A percentile compares a stretch with the other conserved stretches of the same genome.
Conservation (phyloP, 192 early-diverging fungal species). For the Physocladia obscura region DNA sequence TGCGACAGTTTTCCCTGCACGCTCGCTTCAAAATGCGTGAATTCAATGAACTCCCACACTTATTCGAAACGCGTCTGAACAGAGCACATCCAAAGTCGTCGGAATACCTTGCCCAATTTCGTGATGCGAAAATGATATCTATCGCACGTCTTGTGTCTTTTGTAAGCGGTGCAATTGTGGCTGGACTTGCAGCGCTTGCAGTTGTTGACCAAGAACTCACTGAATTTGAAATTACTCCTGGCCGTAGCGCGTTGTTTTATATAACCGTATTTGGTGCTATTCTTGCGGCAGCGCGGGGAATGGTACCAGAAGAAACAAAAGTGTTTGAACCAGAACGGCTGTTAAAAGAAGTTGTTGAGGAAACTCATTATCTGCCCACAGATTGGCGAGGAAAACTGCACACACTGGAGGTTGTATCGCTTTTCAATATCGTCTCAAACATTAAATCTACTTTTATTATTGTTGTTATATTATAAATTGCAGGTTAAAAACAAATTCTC, state of each 20-base stretch:
- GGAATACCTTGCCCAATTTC: constrained; percentile 87
- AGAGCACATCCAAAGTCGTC: constrained; percentile 71
- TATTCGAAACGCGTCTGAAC: constrained; percentile 76
- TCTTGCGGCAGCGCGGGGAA: constrained; percentile 74
- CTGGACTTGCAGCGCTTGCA: constrained; percentile 77
- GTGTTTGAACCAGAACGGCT: constrained; percentile 79
- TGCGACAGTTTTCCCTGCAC: constrained; percentile 79
- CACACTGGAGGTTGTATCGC: constrained; percentile 66
- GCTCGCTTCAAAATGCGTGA: constrained; percentile 94
- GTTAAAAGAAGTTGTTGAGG: constrained; percentile 75
- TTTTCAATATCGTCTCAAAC: not conserved
- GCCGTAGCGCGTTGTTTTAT: constrained; percentile 90
- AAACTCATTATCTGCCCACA: constrained; percentile 87
- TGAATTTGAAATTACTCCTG: constrained; percentile 88
- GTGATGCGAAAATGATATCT: constrained; percentile 76
- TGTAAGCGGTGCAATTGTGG: constrained; percentile 84
- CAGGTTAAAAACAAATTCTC: constrained; percentile 78
- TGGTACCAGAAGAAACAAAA: constrained; percentile 78
- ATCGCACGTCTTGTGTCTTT: constrained; percentile 86
- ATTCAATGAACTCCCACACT: constrained; percentile 95
- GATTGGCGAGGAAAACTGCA: constrained; percentile 83
- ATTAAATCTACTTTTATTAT: not conserved
- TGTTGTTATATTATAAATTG: not conserved
- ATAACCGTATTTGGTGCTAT: constrained; percentile 84
- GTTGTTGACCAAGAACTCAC: constrained; percentile 84